Evolutionary conservation across 371 early-diverging fungal species (phyloP), one percentile per base, ranked within the genome.

Genomic region (Circinella minor): DNA sequence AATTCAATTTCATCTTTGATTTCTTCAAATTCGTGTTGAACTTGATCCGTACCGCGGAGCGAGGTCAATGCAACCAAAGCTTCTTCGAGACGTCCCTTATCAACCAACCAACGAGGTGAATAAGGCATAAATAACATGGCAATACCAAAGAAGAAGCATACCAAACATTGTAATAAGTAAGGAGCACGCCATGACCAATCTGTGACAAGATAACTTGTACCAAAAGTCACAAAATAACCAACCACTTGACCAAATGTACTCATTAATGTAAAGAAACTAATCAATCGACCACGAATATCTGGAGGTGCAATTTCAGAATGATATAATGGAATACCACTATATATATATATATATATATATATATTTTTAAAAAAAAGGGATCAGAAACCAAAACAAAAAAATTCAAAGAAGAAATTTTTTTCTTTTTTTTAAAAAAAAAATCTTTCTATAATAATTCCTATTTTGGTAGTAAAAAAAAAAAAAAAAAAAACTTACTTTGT

Each of bases 301-400:
- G 93, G 84, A 38, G 97, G 93, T 17, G 97, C 91, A 18, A 97
- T 84, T 61, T 82, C 85, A 57, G 82, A 81, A 59, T 82, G 85
- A 48, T 84, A 72, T 67, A 67, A 64, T 11, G 68, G 74, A 54
- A 69, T 69, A 54, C 55, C 69, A 47, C 69, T 69, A 20, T n/a
- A n/a, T n/a, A n/a, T n/a, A n/a, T n/a, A n/a, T n/a, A n/a, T n/a
- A n/a, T n/a, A n/a, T n/a, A n/a, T n/a, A n/a, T n/a, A n/a, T n/a
- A n/a, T n/a, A n/a, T n/a, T n/a, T n/a, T n/a, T n/a, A n/a, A 13
- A 4, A 43, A 9, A 9, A 43, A 11, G 43, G 11, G 6, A 46
- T 64, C 46, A 20, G 37, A 60, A 48, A 14, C 51, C 46, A 46
- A 46, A 39, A 60, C 9, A 67, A 36, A 67, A 67, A 17, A 67